These are phyloP conservation scores for Beauveria varroae DNA, from an alignment of 2,329 filamentous ascomycete species.

Conservation along the genomic window DNA sequence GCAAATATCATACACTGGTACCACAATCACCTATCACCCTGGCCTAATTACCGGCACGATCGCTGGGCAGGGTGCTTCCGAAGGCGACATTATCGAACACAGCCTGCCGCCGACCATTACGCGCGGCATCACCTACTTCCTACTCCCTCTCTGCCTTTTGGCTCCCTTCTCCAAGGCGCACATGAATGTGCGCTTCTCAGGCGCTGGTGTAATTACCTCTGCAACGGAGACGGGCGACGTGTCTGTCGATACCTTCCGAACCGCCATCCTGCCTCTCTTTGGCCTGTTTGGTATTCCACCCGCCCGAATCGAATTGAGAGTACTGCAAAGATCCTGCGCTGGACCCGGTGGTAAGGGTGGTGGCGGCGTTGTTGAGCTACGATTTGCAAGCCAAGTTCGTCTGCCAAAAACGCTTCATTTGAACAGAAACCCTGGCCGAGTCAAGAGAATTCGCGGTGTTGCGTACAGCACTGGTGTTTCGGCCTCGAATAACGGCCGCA, in stretches of 20 bases:
- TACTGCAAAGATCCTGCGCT: slow-evolving; percentile 72
- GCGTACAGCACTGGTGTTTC: slow-evolving; percentile 90
- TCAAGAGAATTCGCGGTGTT: slow-evolving; percentile 85
- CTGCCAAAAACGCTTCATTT: slow-evolving; percentile 91
- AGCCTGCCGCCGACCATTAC: slow-evolving; percentile 68
- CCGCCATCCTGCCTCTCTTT: slow-evolving; percentile 83
- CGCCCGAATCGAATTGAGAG: slow-evolving; percentile 75
- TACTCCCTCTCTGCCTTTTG: slow-evolving; percentile 80
- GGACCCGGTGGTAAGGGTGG: slow-evolving; percentile 70
- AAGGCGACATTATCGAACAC: slow-evolving; percentile 72
- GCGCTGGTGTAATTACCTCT: slow-evolving; percentile 86
- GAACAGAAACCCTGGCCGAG: slow-evolving; percentile 69
- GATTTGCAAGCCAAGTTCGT: slow-evolving; percentile 88
- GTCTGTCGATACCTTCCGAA: slow-evolving; percentile 87
- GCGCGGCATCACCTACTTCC: slow-evolving; percentile 83
- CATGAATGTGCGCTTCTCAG: slow-evolving; percentile 83
- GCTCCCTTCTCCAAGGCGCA: slow-evolving; percentile 89
- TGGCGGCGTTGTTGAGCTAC: slow-evolving; percentile 84
- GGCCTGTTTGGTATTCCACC: slow-evolving; percentile 78
- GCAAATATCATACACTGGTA: slow-evolving; percentile 95
- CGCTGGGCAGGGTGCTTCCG: slow-evolving; percentile 62
- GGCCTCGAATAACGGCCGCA: slow-evolving; percentile 85
- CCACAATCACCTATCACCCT: slow-evolving; percentile 83
- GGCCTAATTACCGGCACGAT: slow-evolving; percentile 85
- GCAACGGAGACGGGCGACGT: slow-evolving; percentile 79